Percentiles rank a stretch among this genome's conserved stretches.
Conservation (phyloP, 208 protist species). For the Porcisia hertigi region DNA sequence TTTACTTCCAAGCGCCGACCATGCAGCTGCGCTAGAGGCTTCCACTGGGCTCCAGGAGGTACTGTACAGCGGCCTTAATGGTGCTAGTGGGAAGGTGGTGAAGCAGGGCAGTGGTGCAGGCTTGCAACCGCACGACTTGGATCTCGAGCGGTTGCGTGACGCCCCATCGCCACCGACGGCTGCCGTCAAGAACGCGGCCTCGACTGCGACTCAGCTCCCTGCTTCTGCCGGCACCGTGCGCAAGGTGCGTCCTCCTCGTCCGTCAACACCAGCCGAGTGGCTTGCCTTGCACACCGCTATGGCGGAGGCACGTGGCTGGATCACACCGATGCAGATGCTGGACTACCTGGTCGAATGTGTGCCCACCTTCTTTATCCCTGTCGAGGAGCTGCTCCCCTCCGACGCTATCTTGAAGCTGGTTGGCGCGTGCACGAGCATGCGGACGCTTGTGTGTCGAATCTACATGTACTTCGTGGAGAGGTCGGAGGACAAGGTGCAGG, state of each 20-base stretch:
- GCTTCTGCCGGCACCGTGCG: not conserved
- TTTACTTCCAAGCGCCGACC: not conserved
- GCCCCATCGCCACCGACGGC: conserved; percentile 13
- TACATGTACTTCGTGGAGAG: conserved; percentile 78
- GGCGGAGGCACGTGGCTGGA: conserved; percentile 57
- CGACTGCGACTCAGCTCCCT: conserved; percentile 5
- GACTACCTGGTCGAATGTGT: conserved; percentile 84
- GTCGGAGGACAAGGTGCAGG: conserved; percentile 31
- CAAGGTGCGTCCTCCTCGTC: conserved; percentile 3
- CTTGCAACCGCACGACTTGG: conserved; percentile 10
- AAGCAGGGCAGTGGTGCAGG: conserved; percentile 2
- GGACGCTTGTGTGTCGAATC: conserved; percentile 46
- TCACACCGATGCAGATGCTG: conserved; percentile 67
- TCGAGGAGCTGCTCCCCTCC: conserved; percentile 48
- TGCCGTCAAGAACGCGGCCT: not conserved
- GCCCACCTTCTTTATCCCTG: conserved; percentile 71
- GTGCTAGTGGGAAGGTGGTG: not conserved
- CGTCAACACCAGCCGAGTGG: conserved; percentile 24
- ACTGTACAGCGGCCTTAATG: conserved; percentile 18
- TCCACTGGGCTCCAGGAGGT: conserved; percentile 27
- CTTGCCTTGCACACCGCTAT: conserved; percentile 58
- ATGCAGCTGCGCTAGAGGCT: not conserved
- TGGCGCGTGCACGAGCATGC: conserved; percentile 53
- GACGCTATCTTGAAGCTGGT: conserved; percentile 56
- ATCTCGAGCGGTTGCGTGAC: conserved; percentile 15